These are phyloP conservation scores for Fomitiporia mediterranea DNA, from an alignment of 1,284 basidiomycete species.

Conservation along the genomic window DNA sequence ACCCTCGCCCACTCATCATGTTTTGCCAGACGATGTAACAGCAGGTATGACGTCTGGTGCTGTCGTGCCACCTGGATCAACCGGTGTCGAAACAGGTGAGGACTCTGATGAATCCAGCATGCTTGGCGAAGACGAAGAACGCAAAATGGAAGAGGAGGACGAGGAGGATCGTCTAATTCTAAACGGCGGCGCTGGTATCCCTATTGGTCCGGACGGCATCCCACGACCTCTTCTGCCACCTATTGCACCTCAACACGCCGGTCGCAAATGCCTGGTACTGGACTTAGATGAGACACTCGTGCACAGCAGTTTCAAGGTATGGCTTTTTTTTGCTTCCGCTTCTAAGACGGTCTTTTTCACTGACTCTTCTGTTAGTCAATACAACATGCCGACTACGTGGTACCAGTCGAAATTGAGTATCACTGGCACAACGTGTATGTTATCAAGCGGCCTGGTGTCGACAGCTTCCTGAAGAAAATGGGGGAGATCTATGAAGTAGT, in stretches of 20 bases:
- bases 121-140: constrained; percentile 45
- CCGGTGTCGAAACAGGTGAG: constrained; percentile 44
- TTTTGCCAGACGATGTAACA: constrained; percentile 46
- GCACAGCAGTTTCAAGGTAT: constrained; percentile 89
- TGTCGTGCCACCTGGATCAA: constrained; percentile 67
- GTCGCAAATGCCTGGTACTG: constrained; percentile 89
- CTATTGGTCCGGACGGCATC: constrained; percentile 79
- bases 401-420: constrained; percentile 98
- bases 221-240: constrained; percentile 82
- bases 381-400: constrained; percentile 94
- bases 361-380: constrained; percentile 61
- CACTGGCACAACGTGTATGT: constrained; percentile 99
- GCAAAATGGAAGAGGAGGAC: constrained; percentile 51
- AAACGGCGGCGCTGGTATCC: constrained; percentile 80
- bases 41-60: constrained; percentile 63
- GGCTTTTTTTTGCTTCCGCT: constrained; percentile 20
- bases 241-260: constrained; percentile 66
- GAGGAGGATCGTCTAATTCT: constrained; percentile 79
- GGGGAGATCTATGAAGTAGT: constrained; percentile 98
- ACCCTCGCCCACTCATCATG: constrained; percentile 46
- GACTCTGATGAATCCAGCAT: constrained; percentile 42
- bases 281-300: constrained; percentile 96
- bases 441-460: constrained; percentile 97
- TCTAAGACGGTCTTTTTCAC: background rate
- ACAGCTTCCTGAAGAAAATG: constrained; percentile 96